These are phyloP conservation scores for Claviceps sp. DNA, from an alignment of 2,329 filamentous ascomycete genomes.

Conservation along the genomic window DNA sequence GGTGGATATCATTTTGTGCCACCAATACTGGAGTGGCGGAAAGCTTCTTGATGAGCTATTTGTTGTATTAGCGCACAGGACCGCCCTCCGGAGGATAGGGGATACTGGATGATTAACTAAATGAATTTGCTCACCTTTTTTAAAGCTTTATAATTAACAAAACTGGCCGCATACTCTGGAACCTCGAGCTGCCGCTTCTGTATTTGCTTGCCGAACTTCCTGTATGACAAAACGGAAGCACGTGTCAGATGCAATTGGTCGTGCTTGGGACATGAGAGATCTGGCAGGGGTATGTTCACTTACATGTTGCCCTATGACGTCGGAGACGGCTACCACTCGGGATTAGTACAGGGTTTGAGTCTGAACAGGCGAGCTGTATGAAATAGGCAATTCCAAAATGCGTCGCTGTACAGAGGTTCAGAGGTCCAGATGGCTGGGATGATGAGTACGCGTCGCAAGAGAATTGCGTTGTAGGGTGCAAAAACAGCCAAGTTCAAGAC, in stretches of 20 bases:
- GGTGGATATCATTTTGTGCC: constrained; percentile 54
- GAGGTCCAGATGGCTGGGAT: background rate
- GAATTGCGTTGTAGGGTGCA: constrained; percentile 10
- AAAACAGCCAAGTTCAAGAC: constrained; percentile 4
- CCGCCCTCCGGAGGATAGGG: background rate
- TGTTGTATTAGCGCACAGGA: background rate
- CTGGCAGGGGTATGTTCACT: constrained; percentile 9
- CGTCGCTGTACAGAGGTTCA: background rate
- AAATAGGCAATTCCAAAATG: constrained; percentile 2
- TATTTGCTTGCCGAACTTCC: constrained; percentile 99
- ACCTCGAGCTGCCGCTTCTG: constrained; percentile 98
- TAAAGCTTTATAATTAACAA: constrained; percentile 97
- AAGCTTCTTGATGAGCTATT: constrained; percentile 92
- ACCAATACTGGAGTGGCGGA: constrained; percentile 78
- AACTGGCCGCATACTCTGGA: constrained; percentile 96
- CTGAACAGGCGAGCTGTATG: background rate
- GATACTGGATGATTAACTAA: background rate
- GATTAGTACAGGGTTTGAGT: background rate
- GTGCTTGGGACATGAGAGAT: background rate
- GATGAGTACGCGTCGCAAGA: constrained; percentile 9
- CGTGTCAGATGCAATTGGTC: constrained; percentile 4
- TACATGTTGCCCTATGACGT: constrained; percentile 21
- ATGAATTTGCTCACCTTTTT: constrained; percentile 63
- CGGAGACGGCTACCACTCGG: constrained; percentile 5
- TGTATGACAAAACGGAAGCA: constrained; percentile 24